Evolutionary conservation across 1,139 yeast species (phyloP).

Genomic region (Diutina mesorugosa): DNA sequence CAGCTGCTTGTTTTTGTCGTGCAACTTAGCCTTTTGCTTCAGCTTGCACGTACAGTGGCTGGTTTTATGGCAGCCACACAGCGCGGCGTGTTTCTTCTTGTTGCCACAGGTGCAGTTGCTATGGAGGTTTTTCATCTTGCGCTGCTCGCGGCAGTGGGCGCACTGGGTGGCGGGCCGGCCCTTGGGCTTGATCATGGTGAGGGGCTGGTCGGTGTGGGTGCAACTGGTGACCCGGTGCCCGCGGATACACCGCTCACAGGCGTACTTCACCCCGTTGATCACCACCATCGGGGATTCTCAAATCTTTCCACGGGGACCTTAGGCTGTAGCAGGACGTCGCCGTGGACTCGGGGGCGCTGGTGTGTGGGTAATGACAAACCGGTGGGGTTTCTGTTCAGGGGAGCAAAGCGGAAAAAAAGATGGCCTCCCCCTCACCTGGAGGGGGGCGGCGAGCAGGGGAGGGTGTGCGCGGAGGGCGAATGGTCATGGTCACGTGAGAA

Average conservation of each 20-base stretch:
- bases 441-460: no score
- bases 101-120: constrained; percentile 66
- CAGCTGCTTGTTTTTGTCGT: not conserved
- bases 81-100: constrained; percentile 35
- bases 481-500: not conserved
- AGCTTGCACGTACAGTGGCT: constrained; percentile 49
- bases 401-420: not conserved
- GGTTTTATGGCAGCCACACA: constrained; percentile 42
- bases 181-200: constrained; percentile 88
- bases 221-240: constrained; percentile 95
- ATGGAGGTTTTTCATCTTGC: constrained; percentile 60
- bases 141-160: constrained; percentile 69
- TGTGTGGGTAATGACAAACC: not conserved
- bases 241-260: constrained; percentile 90
- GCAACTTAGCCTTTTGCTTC: constrained; percentile 10
- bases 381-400: not conserved
- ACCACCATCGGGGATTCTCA: constrained; percentile 52
- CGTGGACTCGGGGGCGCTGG: not conserved
- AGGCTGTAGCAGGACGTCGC: not conserved
- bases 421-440: not conserved
- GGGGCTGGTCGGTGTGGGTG: constrained; percentile 80
- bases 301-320: not conserved
- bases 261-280: constrained; percentile 85
- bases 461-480: no score
- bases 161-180: constrained; percentile 95